phyloP scores from a whole-genome alignment of 805 yeast genomes.

The Metschnikowia lochheadii region DNA sequence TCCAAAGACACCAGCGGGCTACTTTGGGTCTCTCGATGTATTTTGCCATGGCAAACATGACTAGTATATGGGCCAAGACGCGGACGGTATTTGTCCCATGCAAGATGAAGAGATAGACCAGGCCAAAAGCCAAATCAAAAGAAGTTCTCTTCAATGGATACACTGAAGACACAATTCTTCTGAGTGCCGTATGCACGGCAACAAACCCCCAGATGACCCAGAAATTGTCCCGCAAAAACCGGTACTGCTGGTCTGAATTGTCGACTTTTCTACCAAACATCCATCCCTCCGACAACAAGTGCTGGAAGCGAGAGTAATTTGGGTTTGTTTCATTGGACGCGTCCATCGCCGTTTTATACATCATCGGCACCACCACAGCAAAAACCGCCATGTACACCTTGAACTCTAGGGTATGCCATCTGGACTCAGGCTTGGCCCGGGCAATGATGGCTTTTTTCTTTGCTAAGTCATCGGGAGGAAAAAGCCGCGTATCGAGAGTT shows the following conservation, averaged over 20 bases:
- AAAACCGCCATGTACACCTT: constrained; percentile 61
- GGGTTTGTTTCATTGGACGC: constrained; percentile 74
- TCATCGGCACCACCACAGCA: constrained; percentile 68
- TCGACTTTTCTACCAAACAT: constrained; percentile 85
- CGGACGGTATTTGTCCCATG: constrained; percentile 77
- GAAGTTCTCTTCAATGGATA: constrained; percentile 36
- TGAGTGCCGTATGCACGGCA: constrained; percentile 48
- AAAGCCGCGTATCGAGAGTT: constrained; percentile 48
- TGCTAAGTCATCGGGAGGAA: constrained; percentile 32
- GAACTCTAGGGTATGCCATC: constrained; percentile 80
- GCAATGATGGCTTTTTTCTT: constrained; percentile 30
- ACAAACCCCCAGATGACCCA: constrained; percentile 56
- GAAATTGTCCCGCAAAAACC: constrained; percentile 81
- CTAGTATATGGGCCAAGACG: constrained; percentile 52
- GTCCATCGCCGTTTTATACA: constrained; percentile 77
- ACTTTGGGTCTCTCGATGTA: constrained; percentile 25
- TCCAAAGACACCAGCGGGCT: constrained; percentile 58
- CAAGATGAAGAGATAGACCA: constrained; percentile 61
- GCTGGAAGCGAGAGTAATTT: constrained; percentile 61
- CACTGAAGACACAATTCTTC: constrained; percentile 31
- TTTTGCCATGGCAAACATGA: constrained; percentile 51
- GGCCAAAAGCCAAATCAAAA: constrained; percentile 75
- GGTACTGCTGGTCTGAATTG: constrained; percentile 85
- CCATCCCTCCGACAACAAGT: constrained; percentile 78
- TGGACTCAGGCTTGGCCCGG: constrained; percentile 41